phyloP scores from a whole-genome alignment of 345 rosid genomes.

The Linum tenue region DNA sequence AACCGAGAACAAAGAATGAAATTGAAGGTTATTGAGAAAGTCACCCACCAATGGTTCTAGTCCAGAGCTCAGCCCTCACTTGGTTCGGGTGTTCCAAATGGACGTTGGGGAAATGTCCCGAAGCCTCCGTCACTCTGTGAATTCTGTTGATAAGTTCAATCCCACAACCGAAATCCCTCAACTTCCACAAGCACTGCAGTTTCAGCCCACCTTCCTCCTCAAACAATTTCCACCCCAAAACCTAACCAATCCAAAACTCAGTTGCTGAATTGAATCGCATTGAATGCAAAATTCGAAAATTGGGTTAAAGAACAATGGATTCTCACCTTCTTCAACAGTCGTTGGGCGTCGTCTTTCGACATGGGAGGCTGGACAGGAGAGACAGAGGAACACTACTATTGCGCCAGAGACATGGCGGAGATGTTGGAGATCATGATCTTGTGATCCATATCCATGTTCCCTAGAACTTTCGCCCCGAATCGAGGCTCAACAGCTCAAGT shows the following conservation, averaged over 20 bases:
- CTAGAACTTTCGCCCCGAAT: slow-evolving; percentile 77
- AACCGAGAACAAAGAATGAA: too few relatives aligned
- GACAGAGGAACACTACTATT: slow-evolving; percentile 47
- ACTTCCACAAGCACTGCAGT: slow-evolving; percentile 80
- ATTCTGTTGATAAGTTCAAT: slow-evolving; percentile 85
- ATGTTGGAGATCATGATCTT: slow-evolving; percentile 67
- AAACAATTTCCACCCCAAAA: slow-evolving; percentile 82
- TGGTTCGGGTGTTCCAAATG: slow-evolving; percentile 62
- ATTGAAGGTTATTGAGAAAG: background rate
- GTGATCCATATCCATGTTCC: slow-evolving; percentile 56
- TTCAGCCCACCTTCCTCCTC: slow-evolving; percentile 61
- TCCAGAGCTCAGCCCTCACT: slow-evolving; percentile 85
- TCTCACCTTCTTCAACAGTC: slow-evolving; percentile 61
- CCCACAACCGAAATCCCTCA: slow-evolving; percentile 65
- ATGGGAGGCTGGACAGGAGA: slow-evolving; percentile 60
- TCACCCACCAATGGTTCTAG: slow-evolving; percentile 61
- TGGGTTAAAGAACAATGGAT: too few relatives aligned
- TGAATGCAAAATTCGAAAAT: too few relatives aligned
- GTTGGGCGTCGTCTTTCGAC: slow-evolving; percentile 48
- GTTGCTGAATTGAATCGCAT: too few relatives aligned
- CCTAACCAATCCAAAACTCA: slow-evolving; percentile 31
- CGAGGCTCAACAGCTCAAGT: too few relatives aligned
- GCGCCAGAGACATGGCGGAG: slow-evolving; percentile 66
- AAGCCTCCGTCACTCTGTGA: slow-evolving; percentile 41
- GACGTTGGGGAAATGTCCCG: slow-evolving; percentile 71